phyloP scores from a whole-genome alignment of 2,329 filamentous ascomycete species.

The Seiridium cupressi region DNA sequence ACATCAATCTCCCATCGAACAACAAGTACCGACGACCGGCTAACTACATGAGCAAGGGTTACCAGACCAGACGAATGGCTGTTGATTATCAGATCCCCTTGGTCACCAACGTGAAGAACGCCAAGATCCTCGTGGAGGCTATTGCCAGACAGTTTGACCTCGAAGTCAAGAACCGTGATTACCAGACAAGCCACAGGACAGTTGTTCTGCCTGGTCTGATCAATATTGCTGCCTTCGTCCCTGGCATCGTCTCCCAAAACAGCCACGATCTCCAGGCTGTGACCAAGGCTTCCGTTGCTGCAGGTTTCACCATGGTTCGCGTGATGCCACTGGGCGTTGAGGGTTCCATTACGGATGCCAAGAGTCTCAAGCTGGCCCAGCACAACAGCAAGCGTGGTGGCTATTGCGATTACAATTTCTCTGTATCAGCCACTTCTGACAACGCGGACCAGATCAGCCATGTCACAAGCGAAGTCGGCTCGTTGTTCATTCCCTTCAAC shows the following conservation, averaged over 20 bases:
- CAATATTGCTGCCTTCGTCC: constrained; percentile 79
- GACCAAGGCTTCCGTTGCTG: constrained; percentile 70
- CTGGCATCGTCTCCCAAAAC: constrained; percentile 62
- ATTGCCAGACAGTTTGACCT: constrained; percentile 87
- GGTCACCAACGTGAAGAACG: constrained; percentile 99
- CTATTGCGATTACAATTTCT: constrained; percentile 79
- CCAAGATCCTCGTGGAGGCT: constrained; percentile 94
- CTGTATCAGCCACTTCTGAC: constrained; percentile 68
- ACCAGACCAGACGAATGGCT: constrained; percentile 94
- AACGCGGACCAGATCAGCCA: constrained; percentile 75
- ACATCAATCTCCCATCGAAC: constrained; percentile 98
- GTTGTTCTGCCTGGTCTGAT: constrained; percentile 72
- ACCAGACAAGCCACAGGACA: constrained; percentile 83
- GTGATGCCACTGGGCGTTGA: constrained; percentile 75
- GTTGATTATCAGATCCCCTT: constrained; percentile 96
- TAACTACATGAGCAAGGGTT: constrained; percentile 98
- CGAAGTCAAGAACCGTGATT: constrained; percentile 80
- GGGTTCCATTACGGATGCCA: constrained; percentile 69
- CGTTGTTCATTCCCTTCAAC: constrained; percentile 81
- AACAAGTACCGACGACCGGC: constrained; percentile 96
- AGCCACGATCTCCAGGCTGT: constrained; percentile 68
- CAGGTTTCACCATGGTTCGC: constrained; percentile 78
- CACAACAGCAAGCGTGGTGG: constrained; percentile 66
- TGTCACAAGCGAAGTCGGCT: constrained; percentile 71
- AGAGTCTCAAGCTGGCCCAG: constrained; percentile 69